These are phyloP conservation scores for Saturnispora saitoi DNA, from an alignment of 805 yeast species.

Conservation along the genomic window DNA sequence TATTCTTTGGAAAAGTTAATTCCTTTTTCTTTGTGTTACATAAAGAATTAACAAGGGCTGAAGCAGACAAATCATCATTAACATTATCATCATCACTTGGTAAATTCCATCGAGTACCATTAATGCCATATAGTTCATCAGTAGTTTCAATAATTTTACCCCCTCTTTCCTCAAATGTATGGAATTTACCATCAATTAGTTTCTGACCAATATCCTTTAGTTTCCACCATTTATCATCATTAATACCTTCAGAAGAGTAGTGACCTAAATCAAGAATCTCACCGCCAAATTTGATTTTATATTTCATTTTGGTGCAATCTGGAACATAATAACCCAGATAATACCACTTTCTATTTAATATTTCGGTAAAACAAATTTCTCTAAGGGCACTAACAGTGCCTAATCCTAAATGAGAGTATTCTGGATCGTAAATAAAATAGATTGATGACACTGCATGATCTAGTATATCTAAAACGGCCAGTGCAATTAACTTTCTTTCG, in stretches of 20 bases:
- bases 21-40: neutral
- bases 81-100: neutral
- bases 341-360: slow-evolving; percentile 46
- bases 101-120: slow-evolving; percentile 15
- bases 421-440: slow-evolving; percentile 85
- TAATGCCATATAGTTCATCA: slow-evolving; percentile 32
- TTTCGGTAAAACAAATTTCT: slow-evolving; percentile 50
- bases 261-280: slow-evolving; percentile 47
- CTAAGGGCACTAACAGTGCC: slow-evolving; percentile 73
- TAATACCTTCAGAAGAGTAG: slow-evolving; percentile 1
- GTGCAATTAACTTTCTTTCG: slow-evolving; percentile 55
- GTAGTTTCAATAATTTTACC: slow-evolving; percentile 20
- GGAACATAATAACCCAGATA: slow-evolving; percentile 76
- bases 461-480: slow-evolving; percentile 68
- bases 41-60: neutral
- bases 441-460: slow-evolving; percentile 76
- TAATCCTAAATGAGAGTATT: slow-evolving; percentile 53
- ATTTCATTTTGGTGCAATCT: slow-evolving; percentile 75
- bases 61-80: neutral
- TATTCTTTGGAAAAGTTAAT: neutral
- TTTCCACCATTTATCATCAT: slow-evolving; percentile 11
- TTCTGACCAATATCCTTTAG: slow-evolving; percentile 10
- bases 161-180: slow-evolving; percentile 6
- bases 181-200: slow-evolving; percentile 9
- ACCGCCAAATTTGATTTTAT: slow-evolving; percentile 74